Base-by-base conservation (phyloP, 108 stramenopile species). In the Stephanodiscus minutulus region DNA sequence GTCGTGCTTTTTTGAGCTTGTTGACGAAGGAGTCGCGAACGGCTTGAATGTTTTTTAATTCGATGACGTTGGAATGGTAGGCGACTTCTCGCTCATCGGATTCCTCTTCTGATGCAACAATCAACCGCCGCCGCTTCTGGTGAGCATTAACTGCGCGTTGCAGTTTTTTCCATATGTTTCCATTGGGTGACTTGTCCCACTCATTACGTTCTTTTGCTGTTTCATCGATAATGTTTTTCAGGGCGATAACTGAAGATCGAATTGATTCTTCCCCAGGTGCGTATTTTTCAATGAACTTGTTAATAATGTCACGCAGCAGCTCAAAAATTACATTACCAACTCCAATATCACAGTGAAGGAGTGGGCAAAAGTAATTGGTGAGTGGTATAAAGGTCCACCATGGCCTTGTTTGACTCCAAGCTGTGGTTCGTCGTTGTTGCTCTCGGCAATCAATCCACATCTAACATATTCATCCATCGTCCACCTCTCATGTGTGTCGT, bases 331-430 rank as follows among this genome's bases (percentile, higher is more conserved):
- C 10, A 27, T 53, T 53, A 27, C 57, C 57, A 18, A 58, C 57
- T 33, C 57, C 57, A 33, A 58, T 58, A 36, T 33, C 27, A 58
- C 57, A 58, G 29, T 58, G 57, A 18, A 58, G 57, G 29, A 58
- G 57, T 18, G 57, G 57, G n/a, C 17, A 27, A 11, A 58, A 13
- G 29, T 33, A 58, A 35, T 58, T 28, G 57, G 27, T 35, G 29
- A 58, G 27, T 33, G 57, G 57, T 33, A 58, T 58, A 35, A 58
- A 58, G 27, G 29, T 27, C 57, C 57, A 58, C 57, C 57, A 58
- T 31, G 57, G 27, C 57, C 31, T 35, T 39, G 39, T 39, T 39
- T 39, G 3, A 39, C 39, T 39, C 39, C 39, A 39, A 39, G 39
- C 39, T 39, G 39, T 39, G 39, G 39, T 39, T 39, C 11, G 39